Conservation (phyloP, 805 yeast genomes). For the Kuraishia ogatae region DNA sequence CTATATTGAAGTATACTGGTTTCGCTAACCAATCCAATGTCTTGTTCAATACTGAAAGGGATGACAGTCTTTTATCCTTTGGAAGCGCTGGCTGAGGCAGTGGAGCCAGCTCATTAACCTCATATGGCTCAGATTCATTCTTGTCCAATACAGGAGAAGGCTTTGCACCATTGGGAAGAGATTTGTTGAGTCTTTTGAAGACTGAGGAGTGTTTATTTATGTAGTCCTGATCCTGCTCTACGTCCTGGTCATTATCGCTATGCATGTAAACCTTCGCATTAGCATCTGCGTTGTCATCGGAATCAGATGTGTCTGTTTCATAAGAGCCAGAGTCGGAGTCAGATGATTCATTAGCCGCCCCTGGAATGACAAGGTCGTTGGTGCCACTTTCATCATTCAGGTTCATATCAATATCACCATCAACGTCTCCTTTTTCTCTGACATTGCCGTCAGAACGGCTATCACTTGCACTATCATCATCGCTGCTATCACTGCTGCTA, state of each 20-base stretch:
- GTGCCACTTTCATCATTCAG: no score
- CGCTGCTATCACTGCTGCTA: slow-evolving; percentile 7
- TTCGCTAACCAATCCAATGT: slow-evolving; percentile 58
- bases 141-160: slow-evolving; percentile 11
- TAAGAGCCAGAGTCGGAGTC: not conserved
- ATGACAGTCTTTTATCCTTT: slow-evolving; percentile 32
- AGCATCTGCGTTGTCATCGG: slow-evolving; percentile 12
- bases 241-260: slow-evolving; percentile 8
- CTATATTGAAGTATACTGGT: slow-evolving; percentile 50
- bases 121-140: slow-evolving; percentile 18
- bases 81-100: slow-evolving; percentile 80
- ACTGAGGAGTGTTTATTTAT: slow-evolving; percentile 39
- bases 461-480: not conserved
- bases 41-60: slow-evolving; percentile 21
- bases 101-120: slow-evolving; percentile 47
- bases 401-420: not conserved
- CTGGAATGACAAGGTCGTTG: not conserved
- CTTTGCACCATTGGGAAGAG: slow-evolving; percentile 15
- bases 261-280: slow-evolving; percentile 7
- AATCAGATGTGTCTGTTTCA: slow-evolving; percentile 3
- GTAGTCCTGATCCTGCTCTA: slow-evolving; percentile 4
- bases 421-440: slow-evolving; percentile 10
- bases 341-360: not conserved
- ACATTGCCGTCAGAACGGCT: slow-evolving; percentile 12
- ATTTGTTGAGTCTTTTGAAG: slow-evolving; percentile 42